Conservation (phyloP, 2,329 filamentous ascomycete species). For the Colletotrichum sp. region DNA sequence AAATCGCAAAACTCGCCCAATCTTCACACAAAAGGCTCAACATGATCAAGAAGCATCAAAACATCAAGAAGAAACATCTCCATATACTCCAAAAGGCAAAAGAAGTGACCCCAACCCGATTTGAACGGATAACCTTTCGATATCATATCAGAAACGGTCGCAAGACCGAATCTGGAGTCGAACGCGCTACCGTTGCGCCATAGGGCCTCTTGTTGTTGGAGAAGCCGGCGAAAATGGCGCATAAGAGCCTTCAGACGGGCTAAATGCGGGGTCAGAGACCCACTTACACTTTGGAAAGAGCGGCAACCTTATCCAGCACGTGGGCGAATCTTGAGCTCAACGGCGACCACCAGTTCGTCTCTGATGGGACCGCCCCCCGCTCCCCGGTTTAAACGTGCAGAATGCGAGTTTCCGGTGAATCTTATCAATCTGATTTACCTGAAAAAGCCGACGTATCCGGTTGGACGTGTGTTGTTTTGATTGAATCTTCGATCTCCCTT, state of each 20-base stretch:
- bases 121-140: slow-evolving; percentile 23
- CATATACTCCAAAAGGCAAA: not conserved
- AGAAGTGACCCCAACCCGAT: slow-evolving; percentile 14
- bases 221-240: rapidly evolving
- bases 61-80: not conserved
- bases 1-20: not conserved
- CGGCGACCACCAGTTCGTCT: not conserved
- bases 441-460: not conserved
- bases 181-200: slow-evolving; percentile 22
- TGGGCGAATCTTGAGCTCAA: not conserved
- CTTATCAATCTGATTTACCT: not conserved
- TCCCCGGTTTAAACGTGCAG: not conserved
- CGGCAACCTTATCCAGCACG: slow-evolving; percentile 4
- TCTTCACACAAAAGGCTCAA: not conserved
- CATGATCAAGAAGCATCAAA: not conserved
- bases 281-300: not conserved
- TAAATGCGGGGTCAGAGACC: not conserved
- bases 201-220: not conserved
- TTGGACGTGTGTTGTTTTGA: not conserved
- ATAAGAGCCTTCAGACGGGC: not conserved
- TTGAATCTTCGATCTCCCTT: not conserved
- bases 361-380: not conserved
- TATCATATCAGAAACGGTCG: not conserved
- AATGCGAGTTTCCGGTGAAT: not conserved
- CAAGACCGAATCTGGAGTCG: slow-evolving; percentile 9